A percentile compares a stretch with the other conserved stretches of the same genome.
Evolutionary conservation across 352 stramenopile species (phyloP).

Genomic region (Globisporangium emineosum): DNA sequence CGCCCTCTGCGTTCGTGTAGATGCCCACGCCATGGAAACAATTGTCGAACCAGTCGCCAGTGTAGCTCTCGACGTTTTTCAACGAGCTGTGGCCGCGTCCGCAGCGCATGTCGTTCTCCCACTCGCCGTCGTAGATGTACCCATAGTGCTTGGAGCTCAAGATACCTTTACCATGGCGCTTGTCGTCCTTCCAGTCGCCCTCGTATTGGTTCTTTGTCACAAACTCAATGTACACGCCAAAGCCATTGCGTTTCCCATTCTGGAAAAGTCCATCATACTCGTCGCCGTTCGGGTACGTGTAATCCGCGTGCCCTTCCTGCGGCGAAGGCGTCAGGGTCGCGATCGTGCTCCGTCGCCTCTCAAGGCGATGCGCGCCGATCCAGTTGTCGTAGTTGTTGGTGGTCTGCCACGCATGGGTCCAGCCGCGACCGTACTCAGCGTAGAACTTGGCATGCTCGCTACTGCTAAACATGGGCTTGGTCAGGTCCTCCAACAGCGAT

Average conservation of each 20-base stretch:
- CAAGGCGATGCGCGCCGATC: slow-evolving; percentile 28
- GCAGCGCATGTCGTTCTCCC: slow-evolving; percentile 62
- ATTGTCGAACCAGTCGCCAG: slow-evolving; percentile 60
- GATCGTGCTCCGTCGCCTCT: slow-evolving; percentile 29
- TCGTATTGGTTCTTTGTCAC: slow-evolving; percentile 78
- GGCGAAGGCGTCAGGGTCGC: slow-evolving; percentile 25
- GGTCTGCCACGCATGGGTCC: slow-evolving; percentile 60
- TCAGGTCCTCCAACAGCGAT: slow-evolving; percentile 50
- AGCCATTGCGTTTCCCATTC: slow-evolving; percentile 64
- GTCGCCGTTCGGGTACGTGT: slow-evolving; percentile 72
- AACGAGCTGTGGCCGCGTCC: slow-evolving; percentile 71
- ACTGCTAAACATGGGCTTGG: slow-evolving; percentile 34
- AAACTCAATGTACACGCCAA: slow-evolving; percentile 71
- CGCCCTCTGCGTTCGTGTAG: slow-evolving; percentile 55
- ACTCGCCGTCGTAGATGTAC: slow-evolving; percentile 82
- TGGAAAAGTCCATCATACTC: slow-evolving; percentile 76
- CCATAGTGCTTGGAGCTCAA: slow-evolving; percentile 55
- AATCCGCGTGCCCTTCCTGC: slow-evolving; percentile 38
- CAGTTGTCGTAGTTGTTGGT: slow-evolving; percentile 64
- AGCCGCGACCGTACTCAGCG: slow-evolving; percentile 53
- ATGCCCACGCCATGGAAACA: slow-evolving; percentile 62
- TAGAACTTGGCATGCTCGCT: slow-evolving; percentile 41
- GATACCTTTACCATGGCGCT: slow-evolving; percentile 67
- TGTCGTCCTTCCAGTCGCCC: slow-evolving; percentile 62
- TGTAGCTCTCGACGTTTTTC: slow-evolving; percentile 72